Conservation (phyloP, 495 filamentous ascomycete species). For the Hyaloscypha hepaticicola region DNA sequence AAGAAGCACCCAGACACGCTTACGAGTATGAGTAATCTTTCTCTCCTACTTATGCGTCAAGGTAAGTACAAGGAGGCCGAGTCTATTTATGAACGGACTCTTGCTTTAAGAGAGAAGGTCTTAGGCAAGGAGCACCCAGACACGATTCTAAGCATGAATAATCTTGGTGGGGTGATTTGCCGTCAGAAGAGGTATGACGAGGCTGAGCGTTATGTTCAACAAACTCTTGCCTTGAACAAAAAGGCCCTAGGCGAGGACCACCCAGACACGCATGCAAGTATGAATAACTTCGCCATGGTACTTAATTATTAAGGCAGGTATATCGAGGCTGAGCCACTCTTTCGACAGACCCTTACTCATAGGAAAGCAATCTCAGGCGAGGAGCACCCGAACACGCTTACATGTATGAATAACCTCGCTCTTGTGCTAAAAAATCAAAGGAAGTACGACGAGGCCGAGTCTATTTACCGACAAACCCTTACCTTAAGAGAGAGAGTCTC, state of each 20-base stretch:
- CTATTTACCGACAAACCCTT: conserved; percentile 21
- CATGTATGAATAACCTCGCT: conserved; percentile 32
- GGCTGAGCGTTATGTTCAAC: background rate
- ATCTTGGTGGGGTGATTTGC: background rate
- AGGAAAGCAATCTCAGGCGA: conserved; percentile 33
- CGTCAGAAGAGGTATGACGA: background rate
- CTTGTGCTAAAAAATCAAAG: background rate
- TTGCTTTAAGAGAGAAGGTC: conserved; percentile 20
- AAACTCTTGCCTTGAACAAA: background rate
- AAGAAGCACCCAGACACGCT: conserved; percentile 5
- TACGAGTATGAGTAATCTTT: conserved; percentile 29
- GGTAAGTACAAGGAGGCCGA: conserved; percentile 40
- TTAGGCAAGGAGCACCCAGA: conserved; percentile 15
- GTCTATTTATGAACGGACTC: conserved; percentile 19
- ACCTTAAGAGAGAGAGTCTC: conserved; percentile 18
- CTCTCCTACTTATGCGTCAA: conserved; percentile 24
- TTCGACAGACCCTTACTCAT: conserved; percentile 28
- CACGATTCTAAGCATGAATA: background rate
- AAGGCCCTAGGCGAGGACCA: conserved; percentile 22
- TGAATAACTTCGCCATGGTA: conserved; percentile 31
- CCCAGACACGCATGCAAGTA: conserved; percentile 32
- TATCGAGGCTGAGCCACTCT: conserved; percentile 37
- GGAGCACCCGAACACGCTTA: conserved; percentile 33
- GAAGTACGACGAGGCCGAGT: conserved; percentile 37
- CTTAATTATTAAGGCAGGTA: conserved; percentile 32